Evolutionary conservation across 2,329 filamentous ascomycete genomes (phyloP).

Genomic region (Fusarium xyrophilum): DNA sequence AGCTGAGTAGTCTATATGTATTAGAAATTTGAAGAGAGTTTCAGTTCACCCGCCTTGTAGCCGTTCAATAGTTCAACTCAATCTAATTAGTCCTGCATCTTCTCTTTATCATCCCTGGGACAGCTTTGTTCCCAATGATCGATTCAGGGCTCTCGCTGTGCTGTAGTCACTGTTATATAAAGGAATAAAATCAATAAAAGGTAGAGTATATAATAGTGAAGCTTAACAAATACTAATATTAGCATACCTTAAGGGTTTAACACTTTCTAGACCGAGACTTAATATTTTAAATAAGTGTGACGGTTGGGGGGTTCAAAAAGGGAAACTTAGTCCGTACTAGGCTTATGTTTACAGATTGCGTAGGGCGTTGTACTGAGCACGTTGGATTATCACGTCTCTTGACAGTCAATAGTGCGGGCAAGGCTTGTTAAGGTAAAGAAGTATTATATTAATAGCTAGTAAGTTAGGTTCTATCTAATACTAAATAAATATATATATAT

Average conservation of each 20-base stretch:
- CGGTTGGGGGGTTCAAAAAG: too few relatives aligned
- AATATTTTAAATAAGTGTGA: neutral
- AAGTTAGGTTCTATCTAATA: too few relatives aligned
- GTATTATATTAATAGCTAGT: too few relatives aligned
- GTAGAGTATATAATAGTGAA: neutral
- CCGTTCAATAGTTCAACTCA: neutral
- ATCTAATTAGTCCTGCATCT: neutral
- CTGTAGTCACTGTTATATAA: neutral
- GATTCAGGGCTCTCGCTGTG: accelerated
- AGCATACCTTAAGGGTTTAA: accelerated
- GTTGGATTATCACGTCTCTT: too few relatives aligned
- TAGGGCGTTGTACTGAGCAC: too few relatives aligned
- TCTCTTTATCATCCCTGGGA: neutral
- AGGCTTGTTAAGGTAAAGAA: too few relatives aligned
- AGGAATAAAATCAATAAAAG: neutral
- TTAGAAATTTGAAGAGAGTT: slow-evolving; percentile 2
- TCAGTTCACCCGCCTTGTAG: neutral
- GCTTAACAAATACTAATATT: accelerated
- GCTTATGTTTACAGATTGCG: too few relatives aligned
- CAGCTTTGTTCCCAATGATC: accelerated
- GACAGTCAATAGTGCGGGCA: too few relatives aligned
- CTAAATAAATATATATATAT: too few relatives aligned
- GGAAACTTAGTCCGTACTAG: too few relatives aligned
- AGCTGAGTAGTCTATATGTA: neutral
- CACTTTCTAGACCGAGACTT: too few relatives aligned